phyloP scores from a whole-genome alignment of 768 basidiomycete genomes.

The Termitomyces sp. region DNA sequence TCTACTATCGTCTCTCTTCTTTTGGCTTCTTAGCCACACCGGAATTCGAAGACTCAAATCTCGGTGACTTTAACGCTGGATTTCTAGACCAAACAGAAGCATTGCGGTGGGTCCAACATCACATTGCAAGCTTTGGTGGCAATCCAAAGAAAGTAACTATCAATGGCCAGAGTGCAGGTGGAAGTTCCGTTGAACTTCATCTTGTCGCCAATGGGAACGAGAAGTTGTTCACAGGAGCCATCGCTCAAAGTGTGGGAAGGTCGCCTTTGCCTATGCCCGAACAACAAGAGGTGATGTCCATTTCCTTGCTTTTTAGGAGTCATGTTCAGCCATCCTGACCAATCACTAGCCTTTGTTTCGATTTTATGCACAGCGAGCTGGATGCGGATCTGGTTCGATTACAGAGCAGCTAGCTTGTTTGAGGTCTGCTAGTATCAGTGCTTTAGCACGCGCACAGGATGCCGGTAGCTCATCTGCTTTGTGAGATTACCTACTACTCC shows the following conservation, averaged over 20 bases:
- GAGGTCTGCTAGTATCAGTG: conserved; percentile 45
- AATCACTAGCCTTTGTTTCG: conserved; percentile 46
- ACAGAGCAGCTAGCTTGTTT: conserved; percentile 41
- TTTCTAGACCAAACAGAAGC: conserved; percentile 55
- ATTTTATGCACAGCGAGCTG: conserved; percentile 45
- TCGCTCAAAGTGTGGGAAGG: conserved; percentile 60
- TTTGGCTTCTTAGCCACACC: conserved; percentile 61
- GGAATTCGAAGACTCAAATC: conserved; percentile 38
- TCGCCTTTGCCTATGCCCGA: conserved; percentile 47
- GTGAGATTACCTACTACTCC: conserved; percentile 27
- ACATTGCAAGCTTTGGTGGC: conserved; percentile 64
- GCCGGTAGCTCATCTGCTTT: conserved; percentile 33
- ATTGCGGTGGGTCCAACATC: conserved; percentile 58
- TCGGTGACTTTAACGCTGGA: conserved; percentile 18
- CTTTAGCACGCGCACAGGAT: conserved; percentile 54
- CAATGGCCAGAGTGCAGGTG: conserved; percentile 62
- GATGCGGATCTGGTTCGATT: conserved; percentile 39
- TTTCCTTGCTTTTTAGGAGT: background rate
- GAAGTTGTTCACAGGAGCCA: conserved; percentile 48
- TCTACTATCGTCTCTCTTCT: conserved; percentile 61
- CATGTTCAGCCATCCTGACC: background rate
- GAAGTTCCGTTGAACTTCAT: conserved; percentile 54
- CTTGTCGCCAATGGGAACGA: conserved; percentile 40
- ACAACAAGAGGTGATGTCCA: conserved; percentile 45
- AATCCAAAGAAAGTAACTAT: conserved; percentile 54